Evolutionary conservation across 1,284 basidiomycete species (phyloP), one percentile per base, ranked within the genome.

Genomic region (Cutaneotrichosporon cavernicola): DNA sequence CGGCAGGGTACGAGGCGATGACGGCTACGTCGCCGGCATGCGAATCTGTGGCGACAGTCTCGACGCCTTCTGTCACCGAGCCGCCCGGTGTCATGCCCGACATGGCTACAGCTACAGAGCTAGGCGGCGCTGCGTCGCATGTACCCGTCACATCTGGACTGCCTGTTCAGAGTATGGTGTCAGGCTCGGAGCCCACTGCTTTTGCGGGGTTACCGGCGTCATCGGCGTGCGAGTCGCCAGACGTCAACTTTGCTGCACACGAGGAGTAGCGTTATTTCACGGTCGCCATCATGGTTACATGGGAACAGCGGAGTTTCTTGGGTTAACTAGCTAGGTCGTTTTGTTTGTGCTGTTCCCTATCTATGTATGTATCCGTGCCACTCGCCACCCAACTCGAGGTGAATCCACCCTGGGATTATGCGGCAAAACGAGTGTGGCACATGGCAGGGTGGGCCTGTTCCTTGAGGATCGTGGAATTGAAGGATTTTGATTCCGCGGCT

Each of bases 321-420:
- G 51, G 51, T 32, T 53, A 34, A 16, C 51, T 51, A 26, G 49
- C 51, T 51, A 26, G 49, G 5, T 53, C n/a, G 26, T 32, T 53
- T 30, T 53, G 51, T 53, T 53, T 53, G 51, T 53, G 51, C 31
- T 31, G 51, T 6, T 6, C 18, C 34, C 14, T 34, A 16, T 32
- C 31, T 53, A 53, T 53, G 51, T 53, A 53, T 26, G 26, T 26
- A 53, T 8, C 11, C 30, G 49, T 50, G 49, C 49, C 49, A 50
- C 49, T 26, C 43, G 43, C n/a, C n/a, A n/a, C n/a, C 38, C 38
- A 40, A 11, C 38, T 40, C 38, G 38, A 5, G 11, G 2, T 14
- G 5, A 40, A 10, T 40, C 38, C 26, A 40, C 43, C 18, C 16
- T 18, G 43, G 43, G 16, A 18, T 46, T 46, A n/a, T n/a, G 43